Base-by-base conservation (phyloP, 2,329 filamentous ascomycete genomes). In the Nemania sp. region DNA sequence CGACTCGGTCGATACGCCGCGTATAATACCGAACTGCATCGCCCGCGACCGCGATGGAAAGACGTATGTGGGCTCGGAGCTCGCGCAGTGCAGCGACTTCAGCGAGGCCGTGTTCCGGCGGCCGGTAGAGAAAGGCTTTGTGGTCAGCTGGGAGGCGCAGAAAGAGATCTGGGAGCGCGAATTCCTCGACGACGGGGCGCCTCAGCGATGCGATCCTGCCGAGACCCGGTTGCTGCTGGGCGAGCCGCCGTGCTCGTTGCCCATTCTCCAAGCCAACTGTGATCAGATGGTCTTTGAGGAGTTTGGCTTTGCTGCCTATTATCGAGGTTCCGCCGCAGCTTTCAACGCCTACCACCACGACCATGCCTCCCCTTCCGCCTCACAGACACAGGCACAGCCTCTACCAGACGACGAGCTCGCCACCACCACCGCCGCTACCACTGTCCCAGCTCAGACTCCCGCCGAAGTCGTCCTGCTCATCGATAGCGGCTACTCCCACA, bases 281-380 rank as follows among this genome's bases (percentile, higher is more conserved):
- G 94, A 99, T 67, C 93, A 99, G 75, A 91, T 99, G 68, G 84
- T 97, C 1, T 97, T 99, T 76, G 94, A 99, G 69, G 92, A 97
- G 69, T 99, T 94, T 75, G 90, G 90, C 2, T 99, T 99, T 72
- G 83, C 87, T 9, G 88, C 89, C 61, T 96, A 96, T 73, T 88
- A 88, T 61, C 84, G 94, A 56, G 86, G 83, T 52, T 77, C 89
- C 60, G 89, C 89, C 83, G 70, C 54, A 0, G 33, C 83, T 0
- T 81, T 96, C 52, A 93, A 92, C 65, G 88, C 91, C 8, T 96
- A 93, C 74, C 88, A 91, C 65, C 87, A 94, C 55, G 76, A 91
- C 17, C 86, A 88, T 66, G 74, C 76, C n/a, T n/a, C n/a, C n/a
- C n/a, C n/a, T n/a, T n/a, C n/a, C n/a, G n/a, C n/a, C n/a, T n/a